phyloP scores from a whole-genome alignment of 331 rosid species.

The Quercus phellos region DNA sequence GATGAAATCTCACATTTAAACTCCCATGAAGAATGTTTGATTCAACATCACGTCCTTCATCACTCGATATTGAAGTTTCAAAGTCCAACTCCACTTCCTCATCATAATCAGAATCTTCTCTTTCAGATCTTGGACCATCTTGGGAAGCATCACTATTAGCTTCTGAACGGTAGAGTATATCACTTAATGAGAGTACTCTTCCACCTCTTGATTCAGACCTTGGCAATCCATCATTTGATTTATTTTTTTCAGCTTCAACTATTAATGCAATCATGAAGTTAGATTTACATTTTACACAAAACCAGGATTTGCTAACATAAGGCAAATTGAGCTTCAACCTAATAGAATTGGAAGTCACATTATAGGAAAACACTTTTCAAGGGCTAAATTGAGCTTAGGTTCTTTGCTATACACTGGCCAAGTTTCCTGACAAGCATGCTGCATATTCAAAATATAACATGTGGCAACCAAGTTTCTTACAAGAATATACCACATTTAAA shows the following conservation, averaged over 20 bases:
- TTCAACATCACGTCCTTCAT: slow-evolving; percentile 73
- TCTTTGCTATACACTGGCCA: not conserved
- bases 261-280: slow-evolving; percentile 29
- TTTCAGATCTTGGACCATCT: slow-evolving; percentile 86
- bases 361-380: not conserved
- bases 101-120: slow-evolving; percentile 91
- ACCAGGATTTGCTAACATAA: not conserved
- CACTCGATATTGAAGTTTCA: slow-evolving; percentile 84
- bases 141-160: slow-evolving; percentile 78
- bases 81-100: slow-evolving; percentile 90
- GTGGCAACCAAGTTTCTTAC: not conserved
- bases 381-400: not conserved
- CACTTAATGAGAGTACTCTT: slow-evolving; percentile 68
- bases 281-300: slow-evolving; percentile 18
- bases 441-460: not conserved
- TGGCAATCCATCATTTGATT: slow-evolving; percentile 53
- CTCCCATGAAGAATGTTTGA: slow-evolving; percentile 79
- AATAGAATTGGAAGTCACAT: too few species aligned
- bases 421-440: not conserved
- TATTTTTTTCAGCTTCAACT: slow-evolving; percentile 73
- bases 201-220: slow-evolving; percentile 65
- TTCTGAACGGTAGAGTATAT: slow-evolving; percentile 74
- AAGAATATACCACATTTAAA: not conserved
- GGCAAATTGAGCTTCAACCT: not conserved
- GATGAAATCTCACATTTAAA: slow-evolving; percentile 78